Evolutionary conservation across 306 rosid species (phyloP).

Genomic region (Hippophae gyantsensis): DNA sequence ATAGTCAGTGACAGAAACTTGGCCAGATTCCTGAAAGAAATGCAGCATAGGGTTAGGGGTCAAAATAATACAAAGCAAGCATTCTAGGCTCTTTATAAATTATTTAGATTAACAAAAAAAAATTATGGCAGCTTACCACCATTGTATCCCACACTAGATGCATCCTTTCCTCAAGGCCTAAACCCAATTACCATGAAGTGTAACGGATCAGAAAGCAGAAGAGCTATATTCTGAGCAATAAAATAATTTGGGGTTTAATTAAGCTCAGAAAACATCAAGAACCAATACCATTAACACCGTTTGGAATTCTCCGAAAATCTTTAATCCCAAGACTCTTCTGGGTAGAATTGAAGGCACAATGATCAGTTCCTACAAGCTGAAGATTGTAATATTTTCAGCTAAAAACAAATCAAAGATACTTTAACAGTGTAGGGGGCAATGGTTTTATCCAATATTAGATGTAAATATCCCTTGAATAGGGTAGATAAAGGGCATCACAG

Average conservation of each 20-base stretch:
- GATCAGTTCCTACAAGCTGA: constrained; percentile 97
- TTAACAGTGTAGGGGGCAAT: too few relatives aligned
- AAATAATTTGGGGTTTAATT: too few relatives aligned
- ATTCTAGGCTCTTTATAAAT: constrained; percentile 1
- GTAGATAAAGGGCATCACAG: too few relatives aligned
- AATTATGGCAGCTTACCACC: constrained; percentile 60
- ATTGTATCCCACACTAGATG: constrained; percentile 82
- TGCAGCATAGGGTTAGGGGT: background rate
- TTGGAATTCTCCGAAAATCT: constrained; percentile 86
- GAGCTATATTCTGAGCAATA: constrained; percentile 16
- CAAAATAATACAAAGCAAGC: constrained; percentile 5
- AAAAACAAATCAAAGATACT: background rate
- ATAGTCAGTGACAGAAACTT: constrained; percentile 71
- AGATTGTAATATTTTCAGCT: constrained; percentile 19
- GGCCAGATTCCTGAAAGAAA: constrained; percentile 73
- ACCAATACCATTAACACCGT: constrained; percentile 83
- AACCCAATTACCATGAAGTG: constrained; percentile 17
- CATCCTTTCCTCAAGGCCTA: constrained; percentile 96
- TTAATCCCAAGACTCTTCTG: constrained; percentile 81
- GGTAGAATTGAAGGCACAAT: constrained; percentile 72
- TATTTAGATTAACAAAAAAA: constrained; percentile 14
- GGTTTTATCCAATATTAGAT: too few relatives aligned
- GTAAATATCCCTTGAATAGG: too few relatives aligned
- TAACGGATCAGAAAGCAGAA: constrained; percentile 9
- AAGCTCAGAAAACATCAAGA: background rate